Percentiles rank a stretch among this genome's conserved stretches.
phyloP scores from a whole-genome alignment of 345 rosid genomes.

The Sonneratia caseolaris region DNA sequence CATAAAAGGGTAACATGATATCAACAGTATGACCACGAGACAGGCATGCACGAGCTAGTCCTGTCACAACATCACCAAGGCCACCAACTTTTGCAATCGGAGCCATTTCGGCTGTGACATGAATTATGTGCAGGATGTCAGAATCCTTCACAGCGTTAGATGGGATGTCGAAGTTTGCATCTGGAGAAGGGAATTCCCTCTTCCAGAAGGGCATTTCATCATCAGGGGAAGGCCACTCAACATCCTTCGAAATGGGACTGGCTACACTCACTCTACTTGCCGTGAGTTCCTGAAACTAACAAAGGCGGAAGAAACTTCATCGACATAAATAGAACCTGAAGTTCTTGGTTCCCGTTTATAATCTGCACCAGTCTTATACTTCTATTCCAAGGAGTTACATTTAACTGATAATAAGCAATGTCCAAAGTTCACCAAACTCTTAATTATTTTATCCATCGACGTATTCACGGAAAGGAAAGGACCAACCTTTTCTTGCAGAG shows the following conservation, averaged over 20 bases:
- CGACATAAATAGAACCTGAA: background rate
- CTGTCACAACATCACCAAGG: slow-evolving; percentile 55
- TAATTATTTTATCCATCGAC: background rate
- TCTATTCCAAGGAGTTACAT: background rate
- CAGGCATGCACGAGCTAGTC: slow-evolving; percentile 46
- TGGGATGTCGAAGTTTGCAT: slow-evolving; percentile 16
- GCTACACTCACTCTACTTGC: slow-evolving; percentile 5
- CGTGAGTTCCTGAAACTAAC: slow-evolving; percentile 13
- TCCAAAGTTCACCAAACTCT: background rate
- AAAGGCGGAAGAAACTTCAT: background rate
- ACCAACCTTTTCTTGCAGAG: background rate
- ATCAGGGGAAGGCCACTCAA: slow-evolving; percentile 37
- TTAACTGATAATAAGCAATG: background rate
- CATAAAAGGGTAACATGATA: slow-evolving; percentile 49
- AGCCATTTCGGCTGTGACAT: slow-evolving; percentile 52
- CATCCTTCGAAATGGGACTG: slow-evolving; percentile 8
- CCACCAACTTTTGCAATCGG: slow-evolving; percentile 64
- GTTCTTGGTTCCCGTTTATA: background rate
- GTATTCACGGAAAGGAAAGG: background rate
- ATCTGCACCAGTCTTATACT: background rate
- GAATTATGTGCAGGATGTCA: slow-evolving; percentile 29
- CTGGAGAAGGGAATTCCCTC: slow-evolving; percentile 33
- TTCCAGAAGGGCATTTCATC: slow-evolving; percentile 48
- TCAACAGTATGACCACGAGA: slow-evolving; percentile 42
- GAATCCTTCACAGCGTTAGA: slow-evolving; percentile 29